phyloP scores from a whole-genome alignment of 2,329 filamentous ascomycete genomes.

The Mycocentrospora acerina region DNA sequence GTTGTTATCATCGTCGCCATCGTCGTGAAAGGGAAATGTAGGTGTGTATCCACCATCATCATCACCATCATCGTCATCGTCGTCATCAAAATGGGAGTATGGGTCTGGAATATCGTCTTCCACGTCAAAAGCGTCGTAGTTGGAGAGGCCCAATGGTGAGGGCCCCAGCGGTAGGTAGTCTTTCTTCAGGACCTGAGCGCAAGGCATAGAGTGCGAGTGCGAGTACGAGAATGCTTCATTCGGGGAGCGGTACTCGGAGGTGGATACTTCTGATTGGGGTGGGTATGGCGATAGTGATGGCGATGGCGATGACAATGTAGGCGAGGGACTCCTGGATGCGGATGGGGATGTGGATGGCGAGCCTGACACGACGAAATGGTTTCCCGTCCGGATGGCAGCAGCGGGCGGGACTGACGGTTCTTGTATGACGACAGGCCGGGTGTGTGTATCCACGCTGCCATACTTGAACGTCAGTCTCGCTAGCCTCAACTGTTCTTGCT shows the following conservation, averaged over 20 bases:
- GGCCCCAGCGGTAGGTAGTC: constrained; percentile 39
- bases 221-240: constrained; percentile 30
- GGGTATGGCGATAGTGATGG: not conserved
- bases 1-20: constrained; percentile 15
- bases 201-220: constrained; percentile 19
- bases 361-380: constrained; percentile 16
- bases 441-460: constrained; percentile 35
- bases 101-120: constrained; percentile 36
- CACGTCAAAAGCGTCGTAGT: constrained; percentile 47
- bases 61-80: constrained; percentile 20
- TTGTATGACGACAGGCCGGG: constrained; percentile 23
- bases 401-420: constrained; percentile 16
- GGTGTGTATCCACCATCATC: constrained; percentile 8
- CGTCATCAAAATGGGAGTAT: constrained; percentile 35
- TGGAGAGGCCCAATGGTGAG: constrained; percentile 45
- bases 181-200: constrained; percentile 17
- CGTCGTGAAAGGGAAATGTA: constrained; percentile 9
- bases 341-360: constrained; percentile 17
- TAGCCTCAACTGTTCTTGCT: constrained; percentile 34
- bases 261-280: constrained; percentile 2
- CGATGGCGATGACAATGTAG: constrained; percentile 14
- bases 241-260: constrained; percentile 25
- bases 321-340: constrained; percentile 22
- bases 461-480: constrained; percentile 33
- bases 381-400: constrained; percentile 12